These are phyloP conservation scores for Ophiostoma montium DNA, from an alignment of 2,329 filamentous ascomycete species.

Conservation along the genomic window DNA sequence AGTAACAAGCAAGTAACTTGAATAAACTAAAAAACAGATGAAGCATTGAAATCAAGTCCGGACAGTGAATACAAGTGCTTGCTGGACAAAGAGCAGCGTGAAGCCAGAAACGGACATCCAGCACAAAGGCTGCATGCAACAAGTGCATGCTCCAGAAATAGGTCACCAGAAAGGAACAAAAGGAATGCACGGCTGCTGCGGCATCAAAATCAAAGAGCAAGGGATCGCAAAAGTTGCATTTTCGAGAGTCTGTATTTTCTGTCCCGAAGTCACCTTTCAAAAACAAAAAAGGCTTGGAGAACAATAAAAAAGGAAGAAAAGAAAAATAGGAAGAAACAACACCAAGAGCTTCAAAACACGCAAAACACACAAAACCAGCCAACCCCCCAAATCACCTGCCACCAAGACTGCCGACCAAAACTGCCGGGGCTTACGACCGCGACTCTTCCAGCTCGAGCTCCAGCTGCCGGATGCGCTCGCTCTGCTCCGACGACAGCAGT, in stretches of 20 bases:
- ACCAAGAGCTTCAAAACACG: not conserved
- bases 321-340: not conserved
- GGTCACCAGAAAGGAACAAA: too few species aligned
- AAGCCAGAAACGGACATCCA: not conserved
- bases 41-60: too few species aligned
- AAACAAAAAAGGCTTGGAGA: not conserved
- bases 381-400: not conserved
- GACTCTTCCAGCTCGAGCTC: conserved; percentile 54
- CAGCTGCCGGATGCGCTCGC: conserved; percentile 51
- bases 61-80: not conserved
- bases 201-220: not conserved
- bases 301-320: not conserved
- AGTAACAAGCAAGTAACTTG: not conserved
- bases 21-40: not conserved
- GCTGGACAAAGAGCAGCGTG: not conserved
- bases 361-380: not conserved
- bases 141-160: too few species aligned
- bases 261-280: not conserved
- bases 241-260: not conserved
- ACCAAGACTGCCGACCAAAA: too few species aligned
- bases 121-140: too few species aligned
- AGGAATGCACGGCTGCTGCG: too few species aligned
- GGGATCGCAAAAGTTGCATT: not conserved
- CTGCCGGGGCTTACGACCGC: conserved; percentile 37
- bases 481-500: conserved; percentile 48